A percentile compares a stretch with the other conserved stretches of the same genome.
Conservation (phyloP, 768 basidiomycete species). For the Hortiboletus flavorubellus region DNA sequence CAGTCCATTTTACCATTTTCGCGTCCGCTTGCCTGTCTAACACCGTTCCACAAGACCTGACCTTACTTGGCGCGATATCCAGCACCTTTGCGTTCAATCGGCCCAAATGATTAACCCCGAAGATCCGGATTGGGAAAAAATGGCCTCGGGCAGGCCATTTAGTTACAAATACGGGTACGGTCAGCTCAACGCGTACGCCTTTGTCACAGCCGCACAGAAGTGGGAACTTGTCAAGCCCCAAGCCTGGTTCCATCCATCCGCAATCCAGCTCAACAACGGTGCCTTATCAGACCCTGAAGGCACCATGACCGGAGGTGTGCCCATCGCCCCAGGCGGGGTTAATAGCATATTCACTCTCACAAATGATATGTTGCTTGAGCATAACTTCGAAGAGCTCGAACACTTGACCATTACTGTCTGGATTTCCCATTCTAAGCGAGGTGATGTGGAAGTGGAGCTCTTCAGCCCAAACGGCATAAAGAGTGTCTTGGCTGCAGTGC, state of each 20-base stretch:
- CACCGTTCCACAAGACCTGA: slow-evolving; percentile 61
- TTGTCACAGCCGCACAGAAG: slow-evolving; percentile 72
- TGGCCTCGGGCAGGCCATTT: slow-evolving; percentile 47
- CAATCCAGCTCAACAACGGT: slow-evolving; percentile 63
- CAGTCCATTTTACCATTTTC: slow-evolving; percentile 21
- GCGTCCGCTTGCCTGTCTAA: slow-evolving; percentile 8
- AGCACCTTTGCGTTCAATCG: slow-evolving; percentile 79
- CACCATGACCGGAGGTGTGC: slow-evolving; percentile 58
- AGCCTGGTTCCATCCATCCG: slow-evolving; percentile 78
- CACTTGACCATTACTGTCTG: slow-evolving; percentile 91
- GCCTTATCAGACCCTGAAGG: slow-evolving; percentile 44
- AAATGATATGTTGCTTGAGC: slow-evolving; percentile 56
- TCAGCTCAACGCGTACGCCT: slow-evolving; percentile 75
- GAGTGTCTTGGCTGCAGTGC: slow-evolving; percentile 76
- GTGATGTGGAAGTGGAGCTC: slow-evolving; percentile 92
- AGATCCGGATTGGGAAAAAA: slow-evolving; percentile 93
- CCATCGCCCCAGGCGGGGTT: slow-evolving; percentile 65
- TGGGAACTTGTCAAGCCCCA: slow-evolving; percentile 95
- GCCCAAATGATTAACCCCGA: slow-evolving; percentile 77
- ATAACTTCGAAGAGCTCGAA: slow-evolving; percentile 87
- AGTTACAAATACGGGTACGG: slow-evolving; percentile 98
- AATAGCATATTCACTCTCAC: slow-evolving; percentile 63
- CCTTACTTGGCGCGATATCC: slow-evolving; percentile 94
- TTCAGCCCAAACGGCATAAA: slow-evolving; percentile 80
- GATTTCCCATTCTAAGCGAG: slow-evolving; percentile 83